Evolutionary conservation across 2,329 filamentous ascomycete species (phyloP).

Genomic region (Fusarium zealandicum): DNA sequence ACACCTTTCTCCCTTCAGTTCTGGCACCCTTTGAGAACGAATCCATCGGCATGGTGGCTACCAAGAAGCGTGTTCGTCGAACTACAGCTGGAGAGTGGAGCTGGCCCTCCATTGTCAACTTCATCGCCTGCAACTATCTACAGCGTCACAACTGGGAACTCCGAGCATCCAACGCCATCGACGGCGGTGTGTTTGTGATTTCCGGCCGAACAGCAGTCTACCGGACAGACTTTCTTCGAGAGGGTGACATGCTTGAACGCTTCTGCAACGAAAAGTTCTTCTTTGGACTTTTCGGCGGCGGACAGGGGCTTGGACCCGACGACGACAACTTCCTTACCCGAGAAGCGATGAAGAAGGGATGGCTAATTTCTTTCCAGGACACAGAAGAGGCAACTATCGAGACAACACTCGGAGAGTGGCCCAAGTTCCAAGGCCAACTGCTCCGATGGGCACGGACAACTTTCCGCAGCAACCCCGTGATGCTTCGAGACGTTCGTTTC

Average conservation of each 20-base stretch:
- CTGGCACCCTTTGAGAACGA: constrained; percentile 55
- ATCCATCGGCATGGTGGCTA: constrained; percentile 61
- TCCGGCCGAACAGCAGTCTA: constrained; percentile 63
- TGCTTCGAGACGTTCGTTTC: constrained; percentile 53
- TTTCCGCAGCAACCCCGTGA: constrained; percentile 62
- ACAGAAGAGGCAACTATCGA: constrained; percentile 55
- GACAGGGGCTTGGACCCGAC: constrained; percentile 54
- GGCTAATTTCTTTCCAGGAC: constrained; percentile 63
- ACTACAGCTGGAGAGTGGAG: constrained; percentile 40
- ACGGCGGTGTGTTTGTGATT: constrained; percentile 65
- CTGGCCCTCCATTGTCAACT: constrained; percentile 55
- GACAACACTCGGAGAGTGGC: constrained; percentile 59
- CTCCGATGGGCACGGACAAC: constrained; percentile 65
- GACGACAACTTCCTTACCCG: constrained; percentile 70
- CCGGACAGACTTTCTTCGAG: constrained; percentile 57
- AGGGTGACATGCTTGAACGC: constrained; percentile 49
- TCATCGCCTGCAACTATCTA: constrained; percentile 65
- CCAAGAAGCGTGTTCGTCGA: constrained; percentile 61
- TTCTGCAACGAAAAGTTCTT: constrained; percentile 62
- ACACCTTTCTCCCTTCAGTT: constrained; percentile 50
- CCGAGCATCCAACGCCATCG: constrained; percentile 60
- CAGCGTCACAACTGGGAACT: constrained; percentile 70
- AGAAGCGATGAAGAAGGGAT: constrained; percentile 57
- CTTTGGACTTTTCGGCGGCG: constrained; percentile 46
- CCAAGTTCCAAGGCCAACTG: constrained; percentile 61